Conservation (phyloP, 768 basidiomycete species). For the Epithele typhae region DNA sequence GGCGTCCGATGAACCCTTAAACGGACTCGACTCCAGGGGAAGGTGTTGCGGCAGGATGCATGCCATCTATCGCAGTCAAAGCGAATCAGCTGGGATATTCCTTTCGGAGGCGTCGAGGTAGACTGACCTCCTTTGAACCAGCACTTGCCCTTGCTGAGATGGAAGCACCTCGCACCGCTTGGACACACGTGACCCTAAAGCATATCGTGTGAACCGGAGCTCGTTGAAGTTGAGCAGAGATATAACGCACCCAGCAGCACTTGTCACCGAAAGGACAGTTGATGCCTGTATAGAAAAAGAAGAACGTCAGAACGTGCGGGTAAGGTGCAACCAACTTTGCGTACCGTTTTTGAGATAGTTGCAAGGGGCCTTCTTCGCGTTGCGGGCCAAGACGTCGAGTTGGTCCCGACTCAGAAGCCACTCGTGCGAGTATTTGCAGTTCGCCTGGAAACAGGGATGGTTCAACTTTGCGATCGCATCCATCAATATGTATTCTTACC, state of each 20-base stretch:
- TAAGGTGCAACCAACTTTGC: too few relatives aligned
- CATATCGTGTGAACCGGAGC: too few relatives aligned
- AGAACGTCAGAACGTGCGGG: too few relatives aligned
- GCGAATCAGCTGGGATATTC: neutral
- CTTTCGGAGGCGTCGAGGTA: neutral
- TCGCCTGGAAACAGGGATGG: conserved; percentile 20
- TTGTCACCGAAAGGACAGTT: conserved; percentile 70
- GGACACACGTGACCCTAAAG: conserved; percentile 67
- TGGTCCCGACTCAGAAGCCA: conserved; percentile 71
- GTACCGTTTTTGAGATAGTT: conserved; percentile 78
- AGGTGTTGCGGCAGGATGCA: conserved; percentile 27
- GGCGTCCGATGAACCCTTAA: neutral
- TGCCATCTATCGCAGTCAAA: conserved; percentile 30
- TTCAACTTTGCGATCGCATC: too few relatives aligned
- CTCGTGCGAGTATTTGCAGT: conserved; percentile 84
- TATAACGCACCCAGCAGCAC: conserved; percentile 65
- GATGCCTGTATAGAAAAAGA: conserved; percentile 54
- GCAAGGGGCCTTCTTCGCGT: conserved; percentile 83
- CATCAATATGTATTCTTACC: conserved; percentile 19
- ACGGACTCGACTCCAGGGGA: neutral
- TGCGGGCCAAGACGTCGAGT: conserved; percentile 61
- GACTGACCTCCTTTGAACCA: conserved; percentile 76
- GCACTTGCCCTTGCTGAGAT: conserved; percentile 75
- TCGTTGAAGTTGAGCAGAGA: too few relatives aligned
- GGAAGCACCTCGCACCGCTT: conserved; percentile 52